A percentile compares a stretch with the other conserved stretches of the same genome.
Conservation (phyloP, 495 filamentous ascomycete genomes). For the Poronia punctata region DNA sequence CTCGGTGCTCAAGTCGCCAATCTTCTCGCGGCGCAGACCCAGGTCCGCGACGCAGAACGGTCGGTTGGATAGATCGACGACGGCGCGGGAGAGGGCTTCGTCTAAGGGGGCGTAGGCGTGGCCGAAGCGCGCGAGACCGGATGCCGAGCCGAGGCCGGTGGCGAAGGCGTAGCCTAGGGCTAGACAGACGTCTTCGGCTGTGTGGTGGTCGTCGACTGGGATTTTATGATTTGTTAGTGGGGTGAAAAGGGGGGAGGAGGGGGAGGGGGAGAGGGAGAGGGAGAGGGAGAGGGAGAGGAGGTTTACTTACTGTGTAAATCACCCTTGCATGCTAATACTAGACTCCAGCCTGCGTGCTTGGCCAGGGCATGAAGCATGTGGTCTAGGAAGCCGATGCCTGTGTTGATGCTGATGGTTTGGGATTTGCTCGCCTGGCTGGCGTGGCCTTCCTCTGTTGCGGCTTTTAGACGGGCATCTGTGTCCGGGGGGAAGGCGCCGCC, state of each 20-base stretch:
- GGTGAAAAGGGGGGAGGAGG: background rate
- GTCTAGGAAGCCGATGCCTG: conserved; percentile 96
- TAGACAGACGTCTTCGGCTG: conserved; percentile 90
- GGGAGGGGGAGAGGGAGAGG: background rate
- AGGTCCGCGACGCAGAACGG: conserved; percentile 78
- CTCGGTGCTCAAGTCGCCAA: conserved; percentile 86
- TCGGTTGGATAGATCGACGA: conserved; percentile 88
- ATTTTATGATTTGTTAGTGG: background rate
- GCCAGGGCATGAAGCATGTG: conserved; percentile 97
- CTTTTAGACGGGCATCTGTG: conserved; percentile 35
- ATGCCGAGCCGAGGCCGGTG: conserved; percentile 61
- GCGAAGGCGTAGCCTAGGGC: conserved; percentile 83
- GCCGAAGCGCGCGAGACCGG: conserved; percentile 84
- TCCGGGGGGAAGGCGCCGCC: conserved; percentile 71
- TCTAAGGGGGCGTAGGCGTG: conserved; percentile 87
- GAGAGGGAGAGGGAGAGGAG: background rate
- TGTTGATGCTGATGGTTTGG: conserved; percentile 81
- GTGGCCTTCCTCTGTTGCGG: conserved; percentile 48
- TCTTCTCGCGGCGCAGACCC: conserved; percentile 78
- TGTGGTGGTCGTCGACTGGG: conserved; percentile 96
- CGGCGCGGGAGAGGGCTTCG: conserved; percentile 88
- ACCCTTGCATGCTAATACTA: conserved; percentile 72
- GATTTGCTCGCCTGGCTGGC: conserved; percentile 72
- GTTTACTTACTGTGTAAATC: conserved; percentile 74
- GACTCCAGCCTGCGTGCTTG: conserved; percentile 90